Evolutionary conservation across 495 filamentous ascomycete species (phyloP).

Genomic region (Neurospora cerealis): DNA sequence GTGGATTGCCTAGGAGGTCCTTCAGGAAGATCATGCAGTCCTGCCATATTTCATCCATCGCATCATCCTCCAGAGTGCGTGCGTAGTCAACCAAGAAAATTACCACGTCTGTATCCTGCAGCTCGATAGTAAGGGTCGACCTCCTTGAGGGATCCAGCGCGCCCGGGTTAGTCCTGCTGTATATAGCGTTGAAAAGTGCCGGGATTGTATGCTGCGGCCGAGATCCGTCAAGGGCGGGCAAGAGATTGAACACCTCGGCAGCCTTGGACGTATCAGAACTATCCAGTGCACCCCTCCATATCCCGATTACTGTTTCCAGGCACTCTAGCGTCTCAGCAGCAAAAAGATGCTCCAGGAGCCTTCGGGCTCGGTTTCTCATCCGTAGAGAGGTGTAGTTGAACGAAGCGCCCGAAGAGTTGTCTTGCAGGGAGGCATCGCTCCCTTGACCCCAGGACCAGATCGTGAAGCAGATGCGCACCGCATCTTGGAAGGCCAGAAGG

Average conservation of each 20-base stretch:
- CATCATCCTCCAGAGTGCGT: constrained; percentile 84
- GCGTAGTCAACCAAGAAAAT: constrained; percentile 85
- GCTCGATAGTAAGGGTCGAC: constrained; percentile 74
- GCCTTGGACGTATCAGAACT: constrained; percentile 25
- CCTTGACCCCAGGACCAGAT: constrained; percentile 92
- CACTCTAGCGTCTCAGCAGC: constrained; percentile 91
- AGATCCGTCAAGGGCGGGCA: constrained; percentile 86
- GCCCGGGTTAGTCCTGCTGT: constrained; percentile 78
- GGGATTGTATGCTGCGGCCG: constrained; percentile 88
- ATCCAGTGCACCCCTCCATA: constrained; percentile 52
- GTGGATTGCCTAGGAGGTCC: constrained; percentile 86
- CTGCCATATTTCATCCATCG: constrained; percentile 98
- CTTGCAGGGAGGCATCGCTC: constrained; percentile 43
- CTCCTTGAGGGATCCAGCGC: constrained; percentile 71
- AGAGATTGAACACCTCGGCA: constrained; percentile 61
- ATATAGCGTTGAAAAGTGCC: constrained; percentile 94
- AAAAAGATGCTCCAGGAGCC: constrained; percentile 87
- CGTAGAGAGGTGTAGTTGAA: constrained; percentile 82
- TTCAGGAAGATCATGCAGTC: constrained; percentile 88
- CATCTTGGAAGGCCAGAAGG: constrained; percentile 92
- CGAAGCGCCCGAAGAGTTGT: constrained; percentile 64
- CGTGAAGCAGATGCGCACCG: constrained; percentile 77
- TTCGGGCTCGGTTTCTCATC: constrained; percentile 78
- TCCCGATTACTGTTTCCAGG: constrained; percentile 75
- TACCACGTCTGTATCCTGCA: constrained; percentile 74